Evolutionary conservation across 306 rosid genomes (phyloP).

Genomic region (Dryas octopetala): DNA sequence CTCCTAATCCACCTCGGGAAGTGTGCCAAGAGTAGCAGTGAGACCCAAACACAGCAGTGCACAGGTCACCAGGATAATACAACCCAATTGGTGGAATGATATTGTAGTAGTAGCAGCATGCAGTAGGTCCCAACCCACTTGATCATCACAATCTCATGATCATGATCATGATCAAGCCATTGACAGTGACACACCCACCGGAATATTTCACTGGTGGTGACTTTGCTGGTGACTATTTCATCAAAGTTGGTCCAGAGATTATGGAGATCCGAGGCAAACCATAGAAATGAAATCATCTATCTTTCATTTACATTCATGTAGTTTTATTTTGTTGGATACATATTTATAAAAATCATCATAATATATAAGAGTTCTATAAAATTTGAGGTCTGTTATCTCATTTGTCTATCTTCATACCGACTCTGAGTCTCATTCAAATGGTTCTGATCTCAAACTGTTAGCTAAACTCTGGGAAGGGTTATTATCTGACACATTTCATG

Average conservation of each 20-base stretch:
- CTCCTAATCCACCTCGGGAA: slow-evolving; percentile 46
- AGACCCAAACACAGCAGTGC: slow-evolving; percentile 8
- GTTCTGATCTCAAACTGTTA: not conserved
- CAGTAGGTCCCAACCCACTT: slow-evolving; percentile 2
- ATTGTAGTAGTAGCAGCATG: not conserved
- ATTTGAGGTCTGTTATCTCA: no score
- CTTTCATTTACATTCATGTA: no score
- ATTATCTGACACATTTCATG: slow-evolving; percentile 72
- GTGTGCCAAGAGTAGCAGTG: slow-evolving; percentile 35
- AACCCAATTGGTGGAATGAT: slow-evolving; percentile 11
- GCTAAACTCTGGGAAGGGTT: not conserved
- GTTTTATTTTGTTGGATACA: no score
- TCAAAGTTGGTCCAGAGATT: no score
- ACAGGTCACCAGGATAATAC: slow-evolving; percentile 1
- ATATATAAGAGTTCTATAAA: no score
- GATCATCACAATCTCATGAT: not conserved
- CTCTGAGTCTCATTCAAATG: not conserved
- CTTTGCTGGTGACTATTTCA: not conserved
- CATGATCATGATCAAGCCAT: not conserved
- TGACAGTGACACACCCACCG: slow-evolving; percentile 3
- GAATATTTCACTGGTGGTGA: not conserved
- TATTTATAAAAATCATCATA: no score
- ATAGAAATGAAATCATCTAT: no score
- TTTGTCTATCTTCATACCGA: no score
- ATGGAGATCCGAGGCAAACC: no score